Conservation (phyloP, 1,284 basidiomycete genomes). For the Ustilago esculenta region DNA sequence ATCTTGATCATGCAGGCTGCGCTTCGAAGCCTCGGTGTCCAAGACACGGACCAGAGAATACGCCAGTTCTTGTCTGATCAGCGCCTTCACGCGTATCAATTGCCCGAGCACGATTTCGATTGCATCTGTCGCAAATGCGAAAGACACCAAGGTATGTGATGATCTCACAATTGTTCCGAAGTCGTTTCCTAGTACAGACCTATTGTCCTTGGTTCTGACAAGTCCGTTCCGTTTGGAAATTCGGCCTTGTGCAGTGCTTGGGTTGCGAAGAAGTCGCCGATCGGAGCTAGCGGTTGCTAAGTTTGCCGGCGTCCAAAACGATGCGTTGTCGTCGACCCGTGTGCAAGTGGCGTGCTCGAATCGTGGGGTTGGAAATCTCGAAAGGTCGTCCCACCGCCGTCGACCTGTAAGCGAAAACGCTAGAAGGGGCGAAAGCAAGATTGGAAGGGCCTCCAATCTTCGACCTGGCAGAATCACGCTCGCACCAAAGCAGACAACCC, state of each 20-base stretch:
- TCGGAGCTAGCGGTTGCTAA: background rate
- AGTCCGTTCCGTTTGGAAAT: background rate
- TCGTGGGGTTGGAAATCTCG: background rate
- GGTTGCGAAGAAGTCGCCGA: constrained; percentile 7
- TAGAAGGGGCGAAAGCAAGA: constrained; percentile 16
- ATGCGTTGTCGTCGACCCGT: too few relatives aligned
- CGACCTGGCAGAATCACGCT: constrained; percentile 27
- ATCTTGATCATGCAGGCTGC: constrained; percentile 38
- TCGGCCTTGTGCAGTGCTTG: constrained; percentile 14
- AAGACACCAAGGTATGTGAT: constrained; percentile 15
- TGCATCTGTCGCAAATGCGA: constrained; percentile 16
- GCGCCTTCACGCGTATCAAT: background rate
- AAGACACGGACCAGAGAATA: constrained; percentile 5
- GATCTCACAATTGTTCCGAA: background rate
- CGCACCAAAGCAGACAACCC: background rate
- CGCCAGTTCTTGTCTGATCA: constrained; percentile 1
- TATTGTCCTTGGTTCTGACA: too few relatives aligned
- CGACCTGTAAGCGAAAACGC: constrained; percentile 11
- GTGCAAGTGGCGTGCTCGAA: too few relatives aligned
- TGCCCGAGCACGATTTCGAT: constrained; percentile 1
- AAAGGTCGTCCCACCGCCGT: background rate
- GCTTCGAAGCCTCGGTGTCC: constrained; percentile 3
- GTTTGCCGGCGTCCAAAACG: too few relatives aligned
- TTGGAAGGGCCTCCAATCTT: constrained; percentile 21
- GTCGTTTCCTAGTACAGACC: too few relatives aligned